Evolutionary conservation across 441 rosid genomes (phyloP).

Genomic region (Adansonia grandidieri): DNA sequence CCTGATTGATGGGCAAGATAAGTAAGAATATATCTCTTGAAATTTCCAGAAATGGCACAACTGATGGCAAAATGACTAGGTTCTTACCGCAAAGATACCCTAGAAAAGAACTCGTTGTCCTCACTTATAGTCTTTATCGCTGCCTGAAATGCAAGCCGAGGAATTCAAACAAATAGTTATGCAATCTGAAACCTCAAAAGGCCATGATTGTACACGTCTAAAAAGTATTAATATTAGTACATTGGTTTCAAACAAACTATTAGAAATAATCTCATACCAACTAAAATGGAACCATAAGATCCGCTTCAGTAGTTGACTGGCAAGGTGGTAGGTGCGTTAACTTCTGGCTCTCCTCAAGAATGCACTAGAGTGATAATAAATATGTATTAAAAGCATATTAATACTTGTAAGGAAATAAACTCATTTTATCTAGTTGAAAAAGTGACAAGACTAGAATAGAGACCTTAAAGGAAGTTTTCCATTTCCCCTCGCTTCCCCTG

Average conservation of each 20-base stretch:
- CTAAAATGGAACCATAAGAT: constrained; percentile 93
- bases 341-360: constrained; percentile 92
- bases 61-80: constrained; percentile 26
- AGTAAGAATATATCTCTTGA: constrained; percentile 3
- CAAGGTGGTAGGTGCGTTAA: constrained; percentile 96
- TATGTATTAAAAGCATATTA: constrained; percentile 9
- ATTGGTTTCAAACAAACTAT: not conserved
- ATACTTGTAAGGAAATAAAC: constrained; percentile 10
- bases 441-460: not conserved
- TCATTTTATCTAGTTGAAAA: not conserved
- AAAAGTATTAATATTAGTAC: not conserved
- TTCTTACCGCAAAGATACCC: constrained; percentile 82
- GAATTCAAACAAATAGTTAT: constrained; percentile 12
- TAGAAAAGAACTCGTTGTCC: constrained; percentile 83
- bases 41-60: not conserved
- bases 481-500: not conserved
- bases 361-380: constrained; percentile 61
- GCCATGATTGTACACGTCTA: constrained; percentile 20
- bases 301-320: constrained; percentile 95
- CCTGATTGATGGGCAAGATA: constrained; percentile 42
- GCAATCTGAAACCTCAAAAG: constrained; percentile 18
- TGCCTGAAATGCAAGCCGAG: constrained; percentile 60
- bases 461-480: not conserved
- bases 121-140: constrained; percentile 88
- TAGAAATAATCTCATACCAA: constrained; percentile 51